These are phyloP conservation scores for Dictyostelium capitatum DNA, from an alignment of 78 protist genomes.

Conservation along the genomic window DNA sequence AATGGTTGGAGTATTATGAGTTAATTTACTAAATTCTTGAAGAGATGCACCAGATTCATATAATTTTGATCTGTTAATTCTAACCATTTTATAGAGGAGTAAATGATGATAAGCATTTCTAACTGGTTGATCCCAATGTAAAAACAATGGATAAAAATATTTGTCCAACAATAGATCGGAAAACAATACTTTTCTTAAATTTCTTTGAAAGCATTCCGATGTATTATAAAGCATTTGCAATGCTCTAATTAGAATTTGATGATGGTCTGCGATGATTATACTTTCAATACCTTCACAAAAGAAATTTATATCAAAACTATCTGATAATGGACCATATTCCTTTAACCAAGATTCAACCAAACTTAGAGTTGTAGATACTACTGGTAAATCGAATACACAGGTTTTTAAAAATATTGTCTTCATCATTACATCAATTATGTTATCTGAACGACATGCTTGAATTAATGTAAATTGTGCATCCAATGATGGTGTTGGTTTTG, in stretches of 20 bases:
- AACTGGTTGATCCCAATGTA: conserved; percentile 82
- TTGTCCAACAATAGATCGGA: conserved; percentile 45
- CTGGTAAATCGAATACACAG: conserved; percentile 44
- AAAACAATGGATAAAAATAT: conserved; percentile 60
- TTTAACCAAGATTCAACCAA: conserved; percentile 60
- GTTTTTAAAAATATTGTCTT: conserved; percentile 65
- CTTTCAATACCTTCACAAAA: conserved; percentile 75
- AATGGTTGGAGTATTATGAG: conserved; percentile 52
- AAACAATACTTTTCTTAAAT: conserved; percentile 13
- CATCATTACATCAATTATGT: conserved; percentile 36
- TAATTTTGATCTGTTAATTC: conserved; percentile 58
- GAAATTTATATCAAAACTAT: conserved; percentile 58
- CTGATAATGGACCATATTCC: conserved; percentile 60
- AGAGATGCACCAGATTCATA: conserved; percentile 52
- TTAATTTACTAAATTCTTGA: conserved; percentile 57
- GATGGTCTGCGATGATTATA: conserved; percentile 74
- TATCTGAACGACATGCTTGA: conserved; percentile 3
- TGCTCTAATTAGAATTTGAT: conserved; percentile 39
- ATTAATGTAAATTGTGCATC: conserved; percentile 67
- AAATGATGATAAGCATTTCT: conserved; percentile 79
- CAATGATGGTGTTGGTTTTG: conserved; percentile 65
- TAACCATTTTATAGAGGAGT: conserved; percentile 68
- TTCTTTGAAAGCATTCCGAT: conserved; percentile 64
- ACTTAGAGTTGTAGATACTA: conserved; percentile 10
- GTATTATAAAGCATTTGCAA: conserved; percentile 58